Percentiles rank a stretch among this genome's conserved stretches.
These are phyloP conservation scores for Phoenix dactylifera DNA, from an alignment of 176 grass and related monocot genomes.

Conservation along the genomic window DNA sequence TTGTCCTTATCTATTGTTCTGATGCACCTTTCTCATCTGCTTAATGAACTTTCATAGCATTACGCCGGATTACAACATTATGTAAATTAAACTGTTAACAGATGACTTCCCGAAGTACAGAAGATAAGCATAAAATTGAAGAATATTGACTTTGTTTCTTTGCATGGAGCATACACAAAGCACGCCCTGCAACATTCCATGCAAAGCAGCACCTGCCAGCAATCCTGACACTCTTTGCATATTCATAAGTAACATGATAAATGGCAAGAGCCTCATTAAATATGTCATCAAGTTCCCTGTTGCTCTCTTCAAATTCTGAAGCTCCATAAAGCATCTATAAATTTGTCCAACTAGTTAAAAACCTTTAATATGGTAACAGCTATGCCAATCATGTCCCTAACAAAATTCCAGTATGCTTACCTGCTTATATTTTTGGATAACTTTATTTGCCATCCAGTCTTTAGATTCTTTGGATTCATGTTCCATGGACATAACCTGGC, in stretches of 20 bases:
- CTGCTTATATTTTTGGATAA: constrained; percentile 46
- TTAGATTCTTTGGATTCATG: constrained; percentile 9
- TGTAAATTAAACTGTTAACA: no score
- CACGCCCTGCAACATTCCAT: constrained; percentile 52
- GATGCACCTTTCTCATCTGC: no score
- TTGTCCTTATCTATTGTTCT: no score
- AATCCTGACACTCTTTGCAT: background rate
- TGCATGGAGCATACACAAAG: constrained; percentile 22
- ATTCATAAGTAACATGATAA: constrained; percentile 36
- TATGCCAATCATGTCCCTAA: background rate
- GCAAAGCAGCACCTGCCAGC: constrained; percentile 33
- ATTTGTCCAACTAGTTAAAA: background rate
- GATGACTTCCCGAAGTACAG: constrained; percentile 2
- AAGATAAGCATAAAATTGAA: constrained; percentile 5
- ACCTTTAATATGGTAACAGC: background rate
- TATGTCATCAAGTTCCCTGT: constrained; percentile 8
- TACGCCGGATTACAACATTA: no score
- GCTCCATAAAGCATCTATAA: constrained; percentile 41
- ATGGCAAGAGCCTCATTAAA: constrained; percentile 34
- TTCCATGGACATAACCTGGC: background rate
- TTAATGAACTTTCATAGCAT: no score
- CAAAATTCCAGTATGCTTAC: constrained; percentile 11
- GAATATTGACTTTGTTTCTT: background rate
- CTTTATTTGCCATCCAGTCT: constrained; percentile 13
- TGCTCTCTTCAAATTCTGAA: constrained; percentile 30